phyloP scores from a whole-genome alignment of 78 protist genomes.

The Anaeramoeba flamelloides region DNA sequence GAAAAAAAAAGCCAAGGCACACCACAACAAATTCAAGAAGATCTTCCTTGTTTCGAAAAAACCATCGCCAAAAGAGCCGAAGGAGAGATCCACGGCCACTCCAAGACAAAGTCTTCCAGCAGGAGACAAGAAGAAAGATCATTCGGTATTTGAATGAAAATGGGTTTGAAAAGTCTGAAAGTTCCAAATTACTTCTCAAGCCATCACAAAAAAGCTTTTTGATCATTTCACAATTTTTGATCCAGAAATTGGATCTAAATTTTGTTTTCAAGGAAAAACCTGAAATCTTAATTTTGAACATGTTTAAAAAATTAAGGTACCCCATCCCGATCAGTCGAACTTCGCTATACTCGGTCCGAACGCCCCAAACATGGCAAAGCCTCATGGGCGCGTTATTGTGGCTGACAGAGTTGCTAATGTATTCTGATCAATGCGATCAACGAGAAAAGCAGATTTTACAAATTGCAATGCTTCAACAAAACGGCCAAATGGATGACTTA shows the following conservation, averaged over 20 bases:
- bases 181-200: constrained; percentile 9
- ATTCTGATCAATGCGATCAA: no score
- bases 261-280: constrained; percentile 13
- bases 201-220: constrained; percentile 24
- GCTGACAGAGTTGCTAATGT: constrained; percentile 25
- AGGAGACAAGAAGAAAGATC: background rate
- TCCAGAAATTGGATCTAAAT: constrained; percentile 20
- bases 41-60: no score
- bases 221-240: constrained; percentile 13
- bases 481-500: no score
- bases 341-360: constrained; percentile 21
- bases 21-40: no score
- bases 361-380: constrained; percentile 30
- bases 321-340: constrained; percentile 29
- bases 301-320: constrained; percentile 30
- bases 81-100: constrained; percentile 9
- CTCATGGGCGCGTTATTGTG: constrained; percentile 32
- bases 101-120: background rate
- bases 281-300: constrained; percentile 28
- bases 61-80: no score
- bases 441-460: no score
- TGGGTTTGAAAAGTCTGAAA: background rate
- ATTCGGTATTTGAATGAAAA: constrained; percentile 7
- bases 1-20: no score
- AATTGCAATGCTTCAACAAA: no score